phyloP scores from a whole-genome alignment of 139 green algal genomes.

The Coelastrella sp. region DNA sequence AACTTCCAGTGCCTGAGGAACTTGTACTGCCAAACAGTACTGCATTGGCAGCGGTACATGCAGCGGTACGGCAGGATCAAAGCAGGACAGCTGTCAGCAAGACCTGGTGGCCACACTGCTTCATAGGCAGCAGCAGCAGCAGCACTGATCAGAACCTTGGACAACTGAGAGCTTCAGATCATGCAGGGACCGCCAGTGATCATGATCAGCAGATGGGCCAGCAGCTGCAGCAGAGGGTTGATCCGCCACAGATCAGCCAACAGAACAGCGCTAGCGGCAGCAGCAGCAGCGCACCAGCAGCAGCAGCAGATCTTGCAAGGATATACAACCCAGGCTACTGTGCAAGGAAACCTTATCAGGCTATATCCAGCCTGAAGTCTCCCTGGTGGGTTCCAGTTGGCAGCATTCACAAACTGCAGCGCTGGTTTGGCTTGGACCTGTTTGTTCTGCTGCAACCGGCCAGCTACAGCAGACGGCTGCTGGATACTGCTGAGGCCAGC shows the following conservation, averaged over 20 bases:
- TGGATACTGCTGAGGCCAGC: conserved; percentile 73
- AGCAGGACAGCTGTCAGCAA: not conserved
- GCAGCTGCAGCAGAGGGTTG: not conserved
- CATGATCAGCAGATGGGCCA: too few species aligned
- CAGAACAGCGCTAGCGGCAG: not conserved
- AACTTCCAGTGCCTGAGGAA: conserved; percentile 24
- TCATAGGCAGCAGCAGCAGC: conserved; percentile 9
- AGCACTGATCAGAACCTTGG: not conserved
- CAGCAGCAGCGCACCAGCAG: not conserved
- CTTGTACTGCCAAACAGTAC: conserved; percentile 1
- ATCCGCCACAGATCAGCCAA: not conserved
- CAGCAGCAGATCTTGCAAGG: too few species aligned
- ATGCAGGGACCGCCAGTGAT: not conserved
- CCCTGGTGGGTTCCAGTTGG: conserved; percentile 19
- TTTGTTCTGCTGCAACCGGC: conserved; percentile 76
- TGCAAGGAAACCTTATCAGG: not conserved
- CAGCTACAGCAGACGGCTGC: conserved; percentile 76
- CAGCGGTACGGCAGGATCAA: conserved; percentile 9
- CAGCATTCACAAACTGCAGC: conserved; percentile 72
- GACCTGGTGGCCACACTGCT: conserved; percentile 9
- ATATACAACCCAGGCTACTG: too few species aligned
- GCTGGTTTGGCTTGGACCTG: conserved; percentile 77
- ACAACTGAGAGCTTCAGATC: not conserved
- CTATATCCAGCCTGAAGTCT: not conserved
- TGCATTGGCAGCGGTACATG: conserved; percentile 6